Percentiles rank a stretch among this genome's conserved stretches.
Evolutionary conservation across 345 rosid genomes (phyloP).

Genomic region (Excoecaria agallocha): DNA sequence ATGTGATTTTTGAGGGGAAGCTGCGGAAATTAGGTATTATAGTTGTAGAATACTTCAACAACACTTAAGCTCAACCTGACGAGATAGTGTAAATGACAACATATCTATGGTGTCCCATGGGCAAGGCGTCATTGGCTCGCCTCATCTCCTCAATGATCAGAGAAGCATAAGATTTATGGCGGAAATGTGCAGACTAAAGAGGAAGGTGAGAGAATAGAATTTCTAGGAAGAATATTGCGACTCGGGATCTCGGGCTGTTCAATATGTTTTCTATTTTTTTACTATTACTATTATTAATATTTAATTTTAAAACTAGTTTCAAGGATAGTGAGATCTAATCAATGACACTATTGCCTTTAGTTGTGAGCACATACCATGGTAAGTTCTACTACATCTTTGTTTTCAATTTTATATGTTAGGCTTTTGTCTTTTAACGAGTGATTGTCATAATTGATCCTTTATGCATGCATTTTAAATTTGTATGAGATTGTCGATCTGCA

Average conservation of each 20-base stretch:
- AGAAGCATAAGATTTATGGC: slow-evolving; percentile 13
- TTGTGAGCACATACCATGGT: no score
- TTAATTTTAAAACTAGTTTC: not conserved
- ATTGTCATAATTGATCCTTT: no score
- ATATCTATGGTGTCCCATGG: not conserved
- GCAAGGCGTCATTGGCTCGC: not conserved
- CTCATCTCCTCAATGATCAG: not conserved
- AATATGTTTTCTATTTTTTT: not conserved
- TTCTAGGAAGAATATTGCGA: not conserved
- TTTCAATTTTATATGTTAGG: no score
- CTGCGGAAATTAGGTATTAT: slow-evolving; percentile 25
- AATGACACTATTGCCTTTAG: no score
- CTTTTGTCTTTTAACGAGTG: no score
- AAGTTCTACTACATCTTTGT: no score
- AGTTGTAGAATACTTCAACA: no score
- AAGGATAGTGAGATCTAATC: not conserved
- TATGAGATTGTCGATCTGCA: no score
- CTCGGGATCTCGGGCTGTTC: not conserved
- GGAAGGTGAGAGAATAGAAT: slow-evolving; percentile 2
- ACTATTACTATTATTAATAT: no score
- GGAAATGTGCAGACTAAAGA: not conserved
- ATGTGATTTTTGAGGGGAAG: slow-evolving; percentile 37
- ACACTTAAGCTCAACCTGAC: slow-evolving; percentile 12
- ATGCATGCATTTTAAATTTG: no score
- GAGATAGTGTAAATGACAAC: slow-evolving; percentile 3